Evolutionary conservation across 106 monocot species (phyloP).

Genomic region (Phalaenopsis aphrodite): DNA sequence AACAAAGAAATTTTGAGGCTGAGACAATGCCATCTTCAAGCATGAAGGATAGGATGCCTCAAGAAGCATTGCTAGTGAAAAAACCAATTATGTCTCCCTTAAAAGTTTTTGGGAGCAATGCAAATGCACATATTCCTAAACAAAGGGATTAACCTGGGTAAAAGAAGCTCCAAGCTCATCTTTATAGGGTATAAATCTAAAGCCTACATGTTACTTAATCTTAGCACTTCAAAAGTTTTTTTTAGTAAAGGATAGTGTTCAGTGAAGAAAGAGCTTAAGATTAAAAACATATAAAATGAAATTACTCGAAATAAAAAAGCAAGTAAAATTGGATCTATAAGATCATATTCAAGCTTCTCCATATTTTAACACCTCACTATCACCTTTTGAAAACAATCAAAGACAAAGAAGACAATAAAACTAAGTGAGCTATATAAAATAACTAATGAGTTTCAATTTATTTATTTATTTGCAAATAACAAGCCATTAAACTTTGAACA

Average conservation of each 20-base stretch:
- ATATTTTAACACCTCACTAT: background rate
- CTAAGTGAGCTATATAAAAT: background rate
- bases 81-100: background rate
- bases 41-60: background rate
- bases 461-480: background rate
- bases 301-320: no score
- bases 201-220: background rate
- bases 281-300: background rate
- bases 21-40: background rate
- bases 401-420: background rate
- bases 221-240: background rate
- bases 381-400: background rate
- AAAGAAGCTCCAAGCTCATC: background rate
- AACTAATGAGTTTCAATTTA: background rate
- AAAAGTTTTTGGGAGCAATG: background rate
- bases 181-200: background rate
- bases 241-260: background rate
- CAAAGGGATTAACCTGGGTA: background rate
- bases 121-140: background rate
- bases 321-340: background rate
- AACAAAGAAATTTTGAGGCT: background rate
- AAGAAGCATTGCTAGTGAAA: background rate
- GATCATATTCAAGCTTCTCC: background rate
- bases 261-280: background rate
- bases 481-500: background rate